Evolutionary conservation across 2,329 filamentous ascomycete species (phyloP), one percentile per base, ranked within the genome.

Genomic region (Talaromyces pinophilus): DNA sequence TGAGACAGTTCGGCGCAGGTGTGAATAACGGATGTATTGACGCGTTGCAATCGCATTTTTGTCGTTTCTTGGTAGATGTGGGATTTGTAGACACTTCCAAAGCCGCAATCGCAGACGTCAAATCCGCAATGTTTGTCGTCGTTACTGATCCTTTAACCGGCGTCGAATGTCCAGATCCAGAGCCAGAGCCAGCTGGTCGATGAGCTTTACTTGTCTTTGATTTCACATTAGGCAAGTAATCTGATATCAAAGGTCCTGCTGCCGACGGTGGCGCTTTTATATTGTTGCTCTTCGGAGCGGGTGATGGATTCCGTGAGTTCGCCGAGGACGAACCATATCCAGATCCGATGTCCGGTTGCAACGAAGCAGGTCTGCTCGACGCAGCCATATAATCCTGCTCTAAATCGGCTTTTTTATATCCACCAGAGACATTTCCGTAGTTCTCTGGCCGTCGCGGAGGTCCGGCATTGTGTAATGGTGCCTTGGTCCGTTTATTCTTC

Each of bases 81-180:
- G 93, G 92, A 74, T 97, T 97, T 1, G 93, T 97, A 62, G 91
- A 91, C n/a, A 97, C 86, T 76, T 99, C 95, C 6, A 99, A 86
- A 1, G 90, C 86, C 28, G 93, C 89, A 70, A 99, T 98, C 4
- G 94, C 93, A 1, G 92, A 89, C 42, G 88, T 87, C 3, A 89
- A 76, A 71, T 89, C 87, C 3, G 78, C 77, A 19, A 82, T 81
- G 66, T 80, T 80, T 70, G 91, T 79, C 5, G 81, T 81, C 8
- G 79, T 80, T 38, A 80, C 64, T 6, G 74, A 67, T 2, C 68
- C 70, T 59, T 87, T 87, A 19, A 95, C 82, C 0, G 89, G 88
- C 1, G 89, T 90, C 0, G 91, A 92, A 22, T 61, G 65, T 35
- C 65, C 65, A 8, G 65, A 67, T 5, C 65, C 64, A 33, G 59